Conservation (phyloP, 2,329 filamentous ascomycete species). For the Claviceps fusiformis region DNA sequence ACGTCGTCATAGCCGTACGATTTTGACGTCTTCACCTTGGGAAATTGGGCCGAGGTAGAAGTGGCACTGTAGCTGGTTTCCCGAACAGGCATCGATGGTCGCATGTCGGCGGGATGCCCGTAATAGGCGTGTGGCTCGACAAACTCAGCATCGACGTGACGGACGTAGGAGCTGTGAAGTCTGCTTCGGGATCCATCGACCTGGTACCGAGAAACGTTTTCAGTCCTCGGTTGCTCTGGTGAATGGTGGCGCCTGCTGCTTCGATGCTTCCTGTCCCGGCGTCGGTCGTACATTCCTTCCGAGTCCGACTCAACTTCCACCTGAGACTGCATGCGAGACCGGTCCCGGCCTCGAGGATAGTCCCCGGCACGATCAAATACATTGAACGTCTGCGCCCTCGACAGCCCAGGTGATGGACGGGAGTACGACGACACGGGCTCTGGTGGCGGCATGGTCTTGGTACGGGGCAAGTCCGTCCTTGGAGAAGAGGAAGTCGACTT, state of each 20-base stretch:
- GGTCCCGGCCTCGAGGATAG: constrained; percentile 22
- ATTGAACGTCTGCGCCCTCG: constrained; percentile 22
- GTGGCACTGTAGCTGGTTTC: constrained; percentile 19
- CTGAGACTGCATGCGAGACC: constrained; percentile 24
- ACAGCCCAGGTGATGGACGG: constrained; percentile 16
- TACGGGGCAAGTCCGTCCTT: constrained; percentile 17
- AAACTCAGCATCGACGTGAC: constrained; percentile 13
- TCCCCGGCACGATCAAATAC: constrained; percentile 11
- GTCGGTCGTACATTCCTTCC: constrained; percentile 20
- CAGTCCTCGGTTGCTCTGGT: constrained; percentile 15
- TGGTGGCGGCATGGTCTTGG: constrained; percentile 20
- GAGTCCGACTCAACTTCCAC: constrained; percentile 20
- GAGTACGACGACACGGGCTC: constrained; percentile 12
- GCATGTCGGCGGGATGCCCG: constrained; percentile 13
- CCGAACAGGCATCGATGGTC: constrained; percentile 18
- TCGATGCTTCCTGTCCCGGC: constrained; percentile 21
- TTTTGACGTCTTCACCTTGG: constrained; percentile 23
- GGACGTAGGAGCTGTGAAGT: constrained; percentile 15
- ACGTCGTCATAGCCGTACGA: constrained; percentile 17
- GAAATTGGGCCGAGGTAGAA: constrained; percentile 9
- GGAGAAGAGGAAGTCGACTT: constrained; percentile 20
- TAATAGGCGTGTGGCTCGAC: constrained; percentile 12
- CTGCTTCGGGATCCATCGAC: constrained; percentile 16
- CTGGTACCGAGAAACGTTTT: constrained; percentile 16
- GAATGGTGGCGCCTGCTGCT: constrained; percentile 22